A percentile compares a stretch with the other conserved stretches of the same genome.
phyloP scores from a whole-genome alignment of 805 yeast species.

The Metschnikowia picachoensis region DNA sequence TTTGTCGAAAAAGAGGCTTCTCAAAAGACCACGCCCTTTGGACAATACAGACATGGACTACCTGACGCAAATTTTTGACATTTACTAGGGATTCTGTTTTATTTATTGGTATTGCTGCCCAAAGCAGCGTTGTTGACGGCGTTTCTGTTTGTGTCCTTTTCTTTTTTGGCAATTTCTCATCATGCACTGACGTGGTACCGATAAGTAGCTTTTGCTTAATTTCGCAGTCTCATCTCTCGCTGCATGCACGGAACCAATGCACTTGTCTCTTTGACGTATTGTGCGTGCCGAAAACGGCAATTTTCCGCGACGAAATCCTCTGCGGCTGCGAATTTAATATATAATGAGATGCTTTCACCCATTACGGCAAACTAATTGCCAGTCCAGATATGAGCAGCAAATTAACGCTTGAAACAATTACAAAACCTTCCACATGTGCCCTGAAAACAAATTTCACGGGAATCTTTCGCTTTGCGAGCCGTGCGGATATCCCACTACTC shows the following conservation, averaged over 20 bases:
- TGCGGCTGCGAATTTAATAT: slow-evolving; percentile 9
- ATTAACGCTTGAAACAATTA: not conserved
- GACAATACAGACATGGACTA: slow-evolving; percentile 9
- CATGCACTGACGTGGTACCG: not conserved
- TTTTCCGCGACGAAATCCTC: slow-evolving; percentile 2
- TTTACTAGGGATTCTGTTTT: not conserved
- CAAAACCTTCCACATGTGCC: not conserved
- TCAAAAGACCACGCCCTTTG: not conserved
- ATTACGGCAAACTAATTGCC: slow-evolving; percentile 1
- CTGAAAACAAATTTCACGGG: slow-evolving; percentile 1
- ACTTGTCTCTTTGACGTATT: not conserved
- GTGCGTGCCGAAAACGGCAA: slow-evolving; percentile 15
- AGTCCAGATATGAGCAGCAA: not conserved
- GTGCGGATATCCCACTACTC: slow-evolving; percentile 11
- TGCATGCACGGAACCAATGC: slow-evolving; percentile 1
- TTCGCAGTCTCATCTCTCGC: slow-evolving; percentile 5
- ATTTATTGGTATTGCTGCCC: too few species aligned
- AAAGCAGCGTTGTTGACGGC: too few species aligned
- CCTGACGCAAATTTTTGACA: slow-evolving; percentile 11
- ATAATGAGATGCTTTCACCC: slow-evolving; percentile 6
- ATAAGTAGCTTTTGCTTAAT: slow-evolving; percentile 4
- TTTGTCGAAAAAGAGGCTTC: slow-evolving; percentile 2
- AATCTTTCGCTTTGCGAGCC: slow-evolving; percentile 12
- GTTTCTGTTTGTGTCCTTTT: not conserved
- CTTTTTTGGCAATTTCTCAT: not conserved